Conservation (phyloP, 129 eudicot species). For the Flaveria sonorensis region DNA sequence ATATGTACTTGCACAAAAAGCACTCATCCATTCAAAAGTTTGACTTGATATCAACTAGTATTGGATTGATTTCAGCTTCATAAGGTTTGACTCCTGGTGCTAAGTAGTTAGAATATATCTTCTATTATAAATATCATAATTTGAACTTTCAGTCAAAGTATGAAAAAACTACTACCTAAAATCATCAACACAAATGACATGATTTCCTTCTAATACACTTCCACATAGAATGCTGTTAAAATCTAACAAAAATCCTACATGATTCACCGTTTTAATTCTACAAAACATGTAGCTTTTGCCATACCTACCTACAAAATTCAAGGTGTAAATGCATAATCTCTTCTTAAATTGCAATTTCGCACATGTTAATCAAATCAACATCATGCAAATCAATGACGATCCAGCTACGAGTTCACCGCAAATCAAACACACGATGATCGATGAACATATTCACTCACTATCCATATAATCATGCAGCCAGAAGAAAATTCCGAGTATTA, state of each 20-base stretch:
- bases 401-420: slow-evolving; percentile 9
- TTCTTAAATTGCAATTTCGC: slow-evolving; percentile 2
- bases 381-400: slow-evolving; percentile 10
- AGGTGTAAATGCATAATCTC: not conserved
- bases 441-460: slow-evolving; percentile 7
- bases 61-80: slow-evolving; percentile 2
- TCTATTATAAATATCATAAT: slow-evolving; percentile 3
- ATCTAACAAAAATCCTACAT: slow-evolving; percentile 20
- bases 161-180: slow-evolving; percentile 1
- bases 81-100: not conserved
- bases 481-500: slow-evolving; percentile 4
- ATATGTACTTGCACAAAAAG: slow-evolving; percentile 1
- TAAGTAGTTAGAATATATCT: not conserved
- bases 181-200: slow-evolving; percentile 17
- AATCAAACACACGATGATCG: not conserved
- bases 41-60: not conserved
- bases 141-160: slow-evolving; percentile 30
- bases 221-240: not conserved
- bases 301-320: slow-evolving; percentile 8
- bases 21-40: not conserved
- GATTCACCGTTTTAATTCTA: not conserved
- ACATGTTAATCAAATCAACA: slow-evolving; percentile 15
- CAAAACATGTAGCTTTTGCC: not conserved
- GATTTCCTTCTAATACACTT: slow-evolving; percentile 1
- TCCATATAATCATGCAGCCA: slow-evolving; percentile 13